phyloP scores from a whole-genome alignment of 139 green algal species.

The Volvox reticuliferus region DNA sequence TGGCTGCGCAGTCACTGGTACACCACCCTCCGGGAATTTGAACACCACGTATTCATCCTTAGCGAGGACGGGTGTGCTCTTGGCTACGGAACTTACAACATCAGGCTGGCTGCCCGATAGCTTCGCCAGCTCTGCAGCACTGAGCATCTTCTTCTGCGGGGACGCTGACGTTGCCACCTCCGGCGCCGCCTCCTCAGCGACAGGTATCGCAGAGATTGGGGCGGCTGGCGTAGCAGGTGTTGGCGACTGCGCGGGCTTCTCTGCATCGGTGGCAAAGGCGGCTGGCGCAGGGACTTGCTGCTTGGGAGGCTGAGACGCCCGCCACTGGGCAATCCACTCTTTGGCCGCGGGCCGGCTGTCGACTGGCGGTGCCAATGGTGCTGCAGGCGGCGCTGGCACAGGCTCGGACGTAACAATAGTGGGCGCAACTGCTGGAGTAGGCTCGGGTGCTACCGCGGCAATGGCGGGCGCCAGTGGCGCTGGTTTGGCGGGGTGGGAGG shows the following conservation, averaged over 20 bases:
- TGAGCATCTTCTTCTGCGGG: background rate
- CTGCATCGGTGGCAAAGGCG: too few species aligned
- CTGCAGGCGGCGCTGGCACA: background rate
- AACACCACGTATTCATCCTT: slow-evolving; percentile 26
- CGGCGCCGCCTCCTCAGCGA: background rate
- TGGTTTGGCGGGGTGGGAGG: background rate
- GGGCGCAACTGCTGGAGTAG: background rate
- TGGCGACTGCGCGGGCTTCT: background rate
- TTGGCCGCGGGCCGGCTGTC: slow-evolving; percentile 26
- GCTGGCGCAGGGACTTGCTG: background rate
- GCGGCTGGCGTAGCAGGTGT: background rate
- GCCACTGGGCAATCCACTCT: slow-evolving; percentile 33
- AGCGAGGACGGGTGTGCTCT: background rate
- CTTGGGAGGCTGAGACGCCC: background rate
- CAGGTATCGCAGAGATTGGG: background rate
- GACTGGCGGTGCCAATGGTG: background rate
- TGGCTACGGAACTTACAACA: background rate
- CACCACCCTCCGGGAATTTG: slow-evolving; percentile 11
- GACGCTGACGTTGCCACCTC: background rate
- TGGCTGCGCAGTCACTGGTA: background rate
- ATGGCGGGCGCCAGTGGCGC: background rate
- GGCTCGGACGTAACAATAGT: background rate
- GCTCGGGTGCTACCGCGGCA: background rate
- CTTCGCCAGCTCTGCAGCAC: slow-evolving; percentile 7
- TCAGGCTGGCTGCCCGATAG: background rate